Percentiles rank a stretch among this genome's conserved stretches.
Evolutionary conservation across 1,139 yeast genomes (phyloP).

Genomic region (Insectozyma bohioensis): DNA sequence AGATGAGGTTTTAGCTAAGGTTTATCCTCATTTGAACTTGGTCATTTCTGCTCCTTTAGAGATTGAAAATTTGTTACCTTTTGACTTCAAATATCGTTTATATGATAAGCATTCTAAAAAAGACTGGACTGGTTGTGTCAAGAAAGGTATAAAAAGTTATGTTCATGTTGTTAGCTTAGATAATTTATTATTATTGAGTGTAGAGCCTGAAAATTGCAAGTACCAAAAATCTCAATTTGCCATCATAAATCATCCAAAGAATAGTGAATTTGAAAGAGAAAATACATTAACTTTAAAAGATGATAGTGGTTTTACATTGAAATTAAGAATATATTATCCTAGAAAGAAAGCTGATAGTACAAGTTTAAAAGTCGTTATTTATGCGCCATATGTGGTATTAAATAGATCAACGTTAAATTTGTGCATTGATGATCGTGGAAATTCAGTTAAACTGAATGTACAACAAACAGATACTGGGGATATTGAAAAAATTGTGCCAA

Average conservation of each 20-base stretch:
- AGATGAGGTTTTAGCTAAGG: constrained; percentile 65
- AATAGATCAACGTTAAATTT: constrained; percentile 77
- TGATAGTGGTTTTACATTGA: constrained; percentile 36
- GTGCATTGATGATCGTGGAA: constrained; percentile 56
- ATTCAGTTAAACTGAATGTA: constrained; percentile 40
- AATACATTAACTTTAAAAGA: constrained; percentile 39
- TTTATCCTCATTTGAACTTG: constrained; percentile 84
- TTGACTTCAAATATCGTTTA: constrained; percentile 70
- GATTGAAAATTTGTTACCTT: constrained; percentile 82
- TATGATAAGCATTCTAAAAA: constrained; percentile 74
- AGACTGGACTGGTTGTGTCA: constrained; percentile 65
- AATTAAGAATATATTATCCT: constrained; percentile 66
- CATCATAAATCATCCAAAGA: constrained; percentile 62
- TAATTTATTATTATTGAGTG: constrained; percentile 67
- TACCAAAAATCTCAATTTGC: constrained; percentile 78
- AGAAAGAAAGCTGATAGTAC: constrained; percentile 41
- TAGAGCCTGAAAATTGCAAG: constrained; percentile 66
- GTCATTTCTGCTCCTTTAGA: constrained; percentile 84
- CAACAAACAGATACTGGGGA: constrained; percentile 19
- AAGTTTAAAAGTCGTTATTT: constrained; percentile 65
- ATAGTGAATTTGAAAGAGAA: constrained; percentile 60
- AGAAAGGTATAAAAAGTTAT: constrained; percentile 64
- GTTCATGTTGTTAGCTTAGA: constrained; percentile 81
- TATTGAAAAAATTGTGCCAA: constrained; percentile 46
- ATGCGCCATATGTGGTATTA: constrained; percentile 79